Conservation (phyloP, 1,284 basidiomycete species). For the Stereum hirsutum region DNA sequence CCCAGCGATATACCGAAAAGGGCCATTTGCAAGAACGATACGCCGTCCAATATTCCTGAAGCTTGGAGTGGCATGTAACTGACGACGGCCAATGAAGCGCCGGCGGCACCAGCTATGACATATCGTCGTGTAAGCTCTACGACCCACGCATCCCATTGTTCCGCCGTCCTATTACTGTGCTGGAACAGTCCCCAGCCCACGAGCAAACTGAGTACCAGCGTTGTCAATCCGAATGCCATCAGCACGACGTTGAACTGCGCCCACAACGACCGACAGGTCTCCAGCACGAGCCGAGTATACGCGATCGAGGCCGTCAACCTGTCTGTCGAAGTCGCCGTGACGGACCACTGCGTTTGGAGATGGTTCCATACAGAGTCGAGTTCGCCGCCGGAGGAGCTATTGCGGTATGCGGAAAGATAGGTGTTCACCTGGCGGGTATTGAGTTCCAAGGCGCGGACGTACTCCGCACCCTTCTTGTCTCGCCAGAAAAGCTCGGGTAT, state of each 20-base stretch:
- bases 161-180: constrained; percentile 26
- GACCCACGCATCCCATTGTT: constrained; percentile 30
- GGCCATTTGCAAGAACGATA: constrained; percentile 30
- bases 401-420: constrained; percentile 74
- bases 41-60: constrained; percentile 26
- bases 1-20: constrained; percentile 34
- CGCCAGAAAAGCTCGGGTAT: constrained; percentile 84
- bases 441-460: constrained; percentile 52
- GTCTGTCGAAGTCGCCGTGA: constrained; percentile 16
- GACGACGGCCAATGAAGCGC: constrained; percentile 32
- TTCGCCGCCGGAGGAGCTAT: constrained; percentile 61
- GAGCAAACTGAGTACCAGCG: constrained; percentile 38
- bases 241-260: constrained; percentile 83
- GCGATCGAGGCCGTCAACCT: constrained; percentile 31
- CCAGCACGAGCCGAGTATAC: constrained; percentile 61
- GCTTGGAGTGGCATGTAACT: constrained; percentile 22
- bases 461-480: constrained; percentile 16
- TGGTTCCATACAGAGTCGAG: constrained; percentile 53
- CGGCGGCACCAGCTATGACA: constrained; percentile 24
- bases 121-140: constrained; percentile 15
- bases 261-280: constrained; percentile 81
- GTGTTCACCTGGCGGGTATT: constrained; percentile 73
- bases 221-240: constrained; percentile 60
- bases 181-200: constrained; percentile 41
- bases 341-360: constrained; percentile 39